Conservation (phyloP, 148 eudicot species). For the Rhododendron kiyosumense region DNA sequence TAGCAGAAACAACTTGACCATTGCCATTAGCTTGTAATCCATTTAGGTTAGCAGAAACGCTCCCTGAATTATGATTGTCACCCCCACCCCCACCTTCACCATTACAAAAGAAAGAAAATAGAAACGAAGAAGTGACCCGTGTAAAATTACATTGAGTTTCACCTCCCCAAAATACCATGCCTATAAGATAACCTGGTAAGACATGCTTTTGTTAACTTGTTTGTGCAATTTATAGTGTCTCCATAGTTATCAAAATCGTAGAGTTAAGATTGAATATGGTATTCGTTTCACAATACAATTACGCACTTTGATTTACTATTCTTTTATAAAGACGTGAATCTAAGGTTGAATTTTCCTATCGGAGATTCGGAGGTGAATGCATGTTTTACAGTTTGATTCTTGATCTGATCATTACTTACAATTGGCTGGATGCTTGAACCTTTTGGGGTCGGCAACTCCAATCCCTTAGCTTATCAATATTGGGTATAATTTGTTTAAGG, state of each 20-base stretch:
- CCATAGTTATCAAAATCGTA: not conserved
- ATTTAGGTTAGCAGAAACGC: not conserved
- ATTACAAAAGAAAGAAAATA: not conserved
- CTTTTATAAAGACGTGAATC: not conserved
- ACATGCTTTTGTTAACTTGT: not conserved
- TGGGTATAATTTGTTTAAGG: not conserved
- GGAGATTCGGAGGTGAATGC: not conserved
- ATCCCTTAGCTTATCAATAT: not conserved
- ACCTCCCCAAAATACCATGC: not conserved
- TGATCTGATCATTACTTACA: not conserved
- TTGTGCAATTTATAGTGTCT: not conserved
- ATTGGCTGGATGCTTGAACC: not conserved
- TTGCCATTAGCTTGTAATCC: not conserved
- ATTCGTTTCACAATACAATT: not conserved
- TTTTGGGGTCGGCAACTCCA: not conserved
- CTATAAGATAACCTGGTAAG: not conserved
- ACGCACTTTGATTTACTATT: not conserved
- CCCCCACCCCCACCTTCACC: not conserved
- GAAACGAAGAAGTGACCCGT: not conserved
- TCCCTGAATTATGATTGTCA: not conserved
- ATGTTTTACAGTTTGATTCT: not conserved
- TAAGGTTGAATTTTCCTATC: not conserved
- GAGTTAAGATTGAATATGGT: not conserved
- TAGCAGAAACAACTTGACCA: not conserved
- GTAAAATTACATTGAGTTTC: not conserved